Percentiles rank a stretch among this genome's conserved stretches.
phyloP scores from a whole-genome alignment of 225 moss, liverwort and hornwort species.

The Ulota crispa region DNA sequence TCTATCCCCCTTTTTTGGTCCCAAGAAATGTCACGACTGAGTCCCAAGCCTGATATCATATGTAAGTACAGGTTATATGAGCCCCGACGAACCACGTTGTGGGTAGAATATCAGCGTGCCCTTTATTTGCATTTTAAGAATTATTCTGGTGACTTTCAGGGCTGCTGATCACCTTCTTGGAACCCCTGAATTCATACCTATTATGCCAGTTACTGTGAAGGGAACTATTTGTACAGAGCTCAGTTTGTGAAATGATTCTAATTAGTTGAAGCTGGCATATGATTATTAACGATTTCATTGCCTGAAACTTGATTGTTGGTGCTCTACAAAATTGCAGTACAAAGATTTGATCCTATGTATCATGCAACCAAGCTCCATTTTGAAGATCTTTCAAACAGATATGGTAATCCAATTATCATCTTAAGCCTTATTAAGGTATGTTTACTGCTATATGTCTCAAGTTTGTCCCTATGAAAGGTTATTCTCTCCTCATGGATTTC shows the following conservation, averaged over 20 bases:
- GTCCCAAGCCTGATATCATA: conserved; percentile 95
- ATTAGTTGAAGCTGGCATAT: not conserved
- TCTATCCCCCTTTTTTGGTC: conserved; percentile 99
- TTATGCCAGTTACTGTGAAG: conserved; percentile 1
- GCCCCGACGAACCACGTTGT: not conserved
- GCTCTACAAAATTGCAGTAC: conserved; percentile 55
- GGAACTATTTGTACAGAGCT: not conserved
- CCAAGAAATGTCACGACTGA: conserved; percentile 85
- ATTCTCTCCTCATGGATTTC: conserved; percentile 5
- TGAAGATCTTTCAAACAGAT: conserved; percentile 81
- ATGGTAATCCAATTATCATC: conserved; percentile 92
- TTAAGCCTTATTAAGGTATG: conserved; percentile 88
- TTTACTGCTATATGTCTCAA: conserved; percentile 1
- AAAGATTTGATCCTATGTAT: conserved; percentile 88
- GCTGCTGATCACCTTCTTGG: not conserved
- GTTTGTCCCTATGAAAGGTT: not conserved
- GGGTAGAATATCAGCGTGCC: not conserved
- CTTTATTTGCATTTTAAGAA: not conserved
- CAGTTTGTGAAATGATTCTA: not conserved
- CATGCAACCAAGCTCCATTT: conserved; percentile 92
- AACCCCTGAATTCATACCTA: not conserved
- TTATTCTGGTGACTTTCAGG: not conserved
- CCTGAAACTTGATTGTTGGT: conserved; percentile 18
- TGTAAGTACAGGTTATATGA: conserved; percentile 43
- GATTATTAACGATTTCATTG: not conserved